A percentile compares a stretch with the other conserved stretches of the same genome.
Evolutionary conservation across 345 rosid species (phyloP).

Genomic region (Syzygium jambos): DNA sequence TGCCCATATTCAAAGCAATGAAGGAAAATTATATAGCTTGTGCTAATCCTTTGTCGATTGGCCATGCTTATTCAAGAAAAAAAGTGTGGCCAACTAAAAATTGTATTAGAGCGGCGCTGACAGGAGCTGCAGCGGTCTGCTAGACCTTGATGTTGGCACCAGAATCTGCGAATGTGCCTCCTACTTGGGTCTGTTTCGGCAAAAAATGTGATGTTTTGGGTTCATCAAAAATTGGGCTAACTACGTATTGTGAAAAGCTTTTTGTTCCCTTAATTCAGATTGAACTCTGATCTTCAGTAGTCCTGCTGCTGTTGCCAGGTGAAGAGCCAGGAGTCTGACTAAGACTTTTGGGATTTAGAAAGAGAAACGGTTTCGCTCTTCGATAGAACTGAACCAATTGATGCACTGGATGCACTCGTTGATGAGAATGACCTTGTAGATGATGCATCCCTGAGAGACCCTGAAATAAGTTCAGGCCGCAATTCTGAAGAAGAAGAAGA

Average conservation of each 20-base stretch:
- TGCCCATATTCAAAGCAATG: slow-evolving; percentile 22
- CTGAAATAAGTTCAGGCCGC: slow-evolving; percentile 50
- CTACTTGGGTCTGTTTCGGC: background rate
- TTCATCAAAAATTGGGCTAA: background rate
- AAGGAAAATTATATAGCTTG: slow-evolving; percentile 9
- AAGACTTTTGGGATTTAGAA: background rate
- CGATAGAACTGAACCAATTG: background rate
- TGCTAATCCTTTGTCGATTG: background rate
- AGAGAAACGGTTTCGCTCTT: background rate
- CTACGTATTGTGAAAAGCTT: background rate
- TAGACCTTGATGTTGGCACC: slow-evolving; percentile 1
- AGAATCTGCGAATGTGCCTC: background rate
- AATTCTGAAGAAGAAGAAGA: slow-evolving; percentile 66
- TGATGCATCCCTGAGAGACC: slow-evolving; percentile 19
- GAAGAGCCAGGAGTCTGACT: background rate
- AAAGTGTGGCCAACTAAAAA: slow-evolving; percentile 1
- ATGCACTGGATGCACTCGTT: slow-evolving; percentile 1
- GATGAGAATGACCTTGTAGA: slow-evolving; percentile 1
- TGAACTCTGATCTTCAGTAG: background rate
- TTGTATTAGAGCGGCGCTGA: background rate
- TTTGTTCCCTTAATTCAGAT: background rate
- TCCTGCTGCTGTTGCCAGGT: background rate
- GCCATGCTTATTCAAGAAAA: slow-evolving; percentile 1
- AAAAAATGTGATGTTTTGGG: background rate
- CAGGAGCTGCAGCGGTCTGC: background rate